Percentiles rank a stretch among this genome's conserved stretches.
These are phyloP conservation scores for Agrocybe pediades DNA, from an alignment of 768 basidiomycete species.

Conservation along the genomic window DNA sequence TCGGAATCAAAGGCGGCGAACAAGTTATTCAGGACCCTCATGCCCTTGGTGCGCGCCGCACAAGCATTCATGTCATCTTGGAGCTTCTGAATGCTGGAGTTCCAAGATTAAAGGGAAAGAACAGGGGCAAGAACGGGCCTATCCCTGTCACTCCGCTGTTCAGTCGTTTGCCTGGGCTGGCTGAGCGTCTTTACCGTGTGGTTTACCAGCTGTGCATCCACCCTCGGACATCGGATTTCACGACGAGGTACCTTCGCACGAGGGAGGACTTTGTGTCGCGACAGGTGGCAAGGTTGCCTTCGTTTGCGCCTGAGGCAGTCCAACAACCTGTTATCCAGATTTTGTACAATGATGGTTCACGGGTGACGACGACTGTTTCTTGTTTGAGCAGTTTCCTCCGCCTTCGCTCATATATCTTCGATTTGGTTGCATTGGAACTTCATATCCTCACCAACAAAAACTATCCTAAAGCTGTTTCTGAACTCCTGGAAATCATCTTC, in stretches of 20 bases:
- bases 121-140: constrained; percentile 30
- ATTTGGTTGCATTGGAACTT: constrained; percentile 84
- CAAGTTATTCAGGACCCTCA: constrained; percentile 78
- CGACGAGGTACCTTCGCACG: constrained; percentile 84
- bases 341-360: constrained; percentile 70
- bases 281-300: constrained; percentile 79
- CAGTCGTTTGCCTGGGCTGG: constrained; percentile 68
- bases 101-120: constrained; percentile 53
- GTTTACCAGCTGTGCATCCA: constrained; percentile 89
- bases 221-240: constrained; percentile 75
- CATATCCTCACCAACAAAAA: constrained; percentile 83
- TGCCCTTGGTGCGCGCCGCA: constrained; percentile 66
- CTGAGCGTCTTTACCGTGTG: constrained; percentile 83
- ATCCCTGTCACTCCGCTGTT: constrained; percentile 56
- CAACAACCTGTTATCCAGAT: constrained; percentile 60
- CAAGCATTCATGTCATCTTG: constrained; percentile 81
- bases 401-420: constrained; percentile 81
- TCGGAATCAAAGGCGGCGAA: constrained; percentile 61
- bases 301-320: constrained; percentile 52
- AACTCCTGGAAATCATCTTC: constrained; percentile 82
- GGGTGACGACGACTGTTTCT: constrained; percentile 66
- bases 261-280: constrained; percentile 88
- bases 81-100: constrained; percentile 76
- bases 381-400: constrained; percentile 77
- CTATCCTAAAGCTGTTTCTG: constrained; percentile 70